Evolutionary conservation across 2,329 filamentous ascomycete genomes (phyloP).

Genomic region (Zasmidium citrigriseum): DNA sequence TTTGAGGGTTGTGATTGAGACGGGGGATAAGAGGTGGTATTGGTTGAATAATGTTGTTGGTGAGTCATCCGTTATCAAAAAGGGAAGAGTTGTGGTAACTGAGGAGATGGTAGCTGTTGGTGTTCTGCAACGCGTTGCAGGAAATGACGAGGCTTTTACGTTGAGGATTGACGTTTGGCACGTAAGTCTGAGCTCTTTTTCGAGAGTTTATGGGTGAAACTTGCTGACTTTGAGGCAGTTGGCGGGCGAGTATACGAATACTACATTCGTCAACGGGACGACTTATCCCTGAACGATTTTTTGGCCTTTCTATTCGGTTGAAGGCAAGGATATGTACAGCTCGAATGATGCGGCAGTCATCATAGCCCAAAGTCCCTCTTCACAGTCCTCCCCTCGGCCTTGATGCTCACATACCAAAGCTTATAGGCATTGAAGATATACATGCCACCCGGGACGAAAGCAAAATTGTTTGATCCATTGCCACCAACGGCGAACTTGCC

Average conservation of each 20-base stretch:
- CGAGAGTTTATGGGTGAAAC: not conserved
- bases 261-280: slow-evolving; percentile 23
- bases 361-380: slow-evolving; percentile 33
- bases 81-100: no score
- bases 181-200: slow-evolving; percentile 23
- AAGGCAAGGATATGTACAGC: no score
- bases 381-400: slow-evolving; percentile 35
- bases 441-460: slow-evolving; percentile 35
- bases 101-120: slow-evolving; percentile 33
- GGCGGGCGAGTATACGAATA: slow-evolving; percentile 16
- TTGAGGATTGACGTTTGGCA: slow-evolving; percentile 32
- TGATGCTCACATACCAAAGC: slow-evolving; percentile 35
- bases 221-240: slow-evolving; percentile 12
- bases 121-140: slow-evolving; percentile 15
- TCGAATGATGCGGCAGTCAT: not conserved
- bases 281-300: slow-evolving; percentile 15
- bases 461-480: slow-evolving; percentile 42
- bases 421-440: slow-evolving; percentile 36
- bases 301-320: no score
- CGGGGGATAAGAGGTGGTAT: slow-evolving; percentile 35
- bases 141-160: slow-evolving; percentile 16
- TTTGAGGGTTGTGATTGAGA: slow-evolving; percentile 38
- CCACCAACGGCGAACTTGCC: slow-evolving; percentile 53
- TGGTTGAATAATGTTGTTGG: slow-evolving; percentile 41
- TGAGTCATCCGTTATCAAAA: no score